Evolutionary conservation across 75 land plant genomes (phyloP).

Genomic region (Larix kaempferi): DNA sequence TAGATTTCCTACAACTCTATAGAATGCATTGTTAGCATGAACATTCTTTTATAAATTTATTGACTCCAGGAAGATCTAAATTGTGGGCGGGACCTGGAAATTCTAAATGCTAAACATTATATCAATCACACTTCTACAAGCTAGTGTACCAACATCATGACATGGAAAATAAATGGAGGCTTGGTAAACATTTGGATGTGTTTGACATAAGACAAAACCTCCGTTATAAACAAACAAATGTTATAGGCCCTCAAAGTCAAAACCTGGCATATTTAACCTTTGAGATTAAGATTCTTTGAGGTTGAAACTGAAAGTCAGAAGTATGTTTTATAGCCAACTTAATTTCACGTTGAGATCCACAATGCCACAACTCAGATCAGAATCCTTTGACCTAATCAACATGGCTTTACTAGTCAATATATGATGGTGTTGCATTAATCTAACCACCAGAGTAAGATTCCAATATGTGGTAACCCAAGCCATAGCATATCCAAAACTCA

Average conservation of each 20-base stretch:
- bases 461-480: not conserved
- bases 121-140: not conserved
- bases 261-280: not conserved
- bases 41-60: too few relatives aligned
- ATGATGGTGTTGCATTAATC: too few relatives aligned
- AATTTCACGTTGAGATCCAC: too few relatives aligned
- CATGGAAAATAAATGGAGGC: not conserved
- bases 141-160: not conserved
- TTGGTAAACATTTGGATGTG: not conserved
- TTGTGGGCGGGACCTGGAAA: too few relatives aligned
- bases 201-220: not conserved
- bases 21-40: too few relatives aligned
- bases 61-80: too few relatives aligned
- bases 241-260: not conserved
- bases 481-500: not conserved
- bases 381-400: slow-evolving; percentile 1
- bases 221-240: not conserved
- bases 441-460: not conserved
- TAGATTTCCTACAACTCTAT: too few relatives aligned
- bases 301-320: not conserved
- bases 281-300: not conserved
- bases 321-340: too few relatives aligned
- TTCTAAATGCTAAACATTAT: not conserved
- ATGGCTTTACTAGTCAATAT: not conserved
- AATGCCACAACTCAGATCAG: not conserved